phyloP scores from a whole-genome alignment of 2,329 filamentous ascomycete genomes.

The Didymella glomerata region DNA sequence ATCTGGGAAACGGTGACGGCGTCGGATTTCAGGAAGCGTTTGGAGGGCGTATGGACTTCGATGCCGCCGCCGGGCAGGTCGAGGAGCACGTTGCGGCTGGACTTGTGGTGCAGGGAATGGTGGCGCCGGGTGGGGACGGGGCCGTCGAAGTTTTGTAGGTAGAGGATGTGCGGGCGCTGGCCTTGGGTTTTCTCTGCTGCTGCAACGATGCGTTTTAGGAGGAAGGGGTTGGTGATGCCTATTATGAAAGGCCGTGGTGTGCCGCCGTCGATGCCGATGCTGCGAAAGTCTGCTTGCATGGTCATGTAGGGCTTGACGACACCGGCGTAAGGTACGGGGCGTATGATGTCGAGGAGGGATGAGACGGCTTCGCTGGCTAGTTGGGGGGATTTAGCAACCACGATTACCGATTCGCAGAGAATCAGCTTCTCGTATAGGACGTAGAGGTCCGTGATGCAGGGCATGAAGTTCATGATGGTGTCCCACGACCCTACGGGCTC shows the following conservation, averaged over 20 bases:
- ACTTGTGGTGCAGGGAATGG: slow-evolving; percentile 49
- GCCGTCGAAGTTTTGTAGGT: slow-evolving; percentile 49
- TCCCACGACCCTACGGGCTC: slow-evolving; percentile 53
- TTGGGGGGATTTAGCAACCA: slow-evolving; percentile 54
- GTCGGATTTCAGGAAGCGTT: slow-evolving; percentile 52
- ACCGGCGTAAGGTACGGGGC: slow-evolving; percentile 53
- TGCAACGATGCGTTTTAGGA: slow-evolving; percentile 51
- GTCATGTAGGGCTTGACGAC: slow-evolving; percentile 53
- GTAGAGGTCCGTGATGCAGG: slow-evolving; percentile 53
- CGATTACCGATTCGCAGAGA: slow-evolving; percentile 52
- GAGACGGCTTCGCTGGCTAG: slow-evolving; percentile 53
- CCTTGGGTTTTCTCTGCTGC: slow-evolving; percentile 47
- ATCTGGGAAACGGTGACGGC: slow-evolving; percentile 44
- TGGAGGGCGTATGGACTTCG: slow-evolving; percentile 47
- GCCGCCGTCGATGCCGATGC: slow-evolving; percentile 51
- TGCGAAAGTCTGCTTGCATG: slow-evolving; percentile 55
- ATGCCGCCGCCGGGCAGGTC: slow-evolving; percentile 54
- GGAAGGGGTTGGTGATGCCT: slow-evolving; percentile 54
- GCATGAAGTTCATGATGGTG: slow-evolving; percentile 51
- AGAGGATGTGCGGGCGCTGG: slow-evolving; percentile 49
- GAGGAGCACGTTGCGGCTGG: slow-evolving; percentile 46
- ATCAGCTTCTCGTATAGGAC: slow-evolving; percentile 53
- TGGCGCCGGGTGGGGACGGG: slow-evolving; percentile 49
- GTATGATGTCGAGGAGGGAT: slow-evolving; percentile 51
- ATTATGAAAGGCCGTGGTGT: slow-evolving; percentile 51